A percentile compares a stretch with the other conserved stretches of the same genome.
Evolutionary conservation across 306 rosid species (phyloP).

Genomic region (Citrullus amarus): DNA sequence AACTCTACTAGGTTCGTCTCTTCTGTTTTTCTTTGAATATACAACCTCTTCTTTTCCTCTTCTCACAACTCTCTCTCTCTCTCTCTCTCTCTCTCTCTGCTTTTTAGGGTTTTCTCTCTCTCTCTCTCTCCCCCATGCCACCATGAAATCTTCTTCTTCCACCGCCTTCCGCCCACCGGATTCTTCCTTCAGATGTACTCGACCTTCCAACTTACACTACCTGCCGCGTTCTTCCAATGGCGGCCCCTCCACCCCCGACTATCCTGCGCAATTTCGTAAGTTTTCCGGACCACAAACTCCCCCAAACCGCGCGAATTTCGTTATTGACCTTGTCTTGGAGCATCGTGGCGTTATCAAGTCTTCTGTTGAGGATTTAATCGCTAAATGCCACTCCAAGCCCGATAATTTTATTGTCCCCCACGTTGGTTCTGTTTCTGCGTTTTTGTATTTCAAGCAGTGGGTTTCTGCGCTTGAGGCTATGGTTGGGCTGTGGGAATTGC

Average conservation of each 20-base stretch:
- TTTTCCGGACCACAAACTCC: neutral
- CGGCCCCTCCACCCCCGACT: neutral
- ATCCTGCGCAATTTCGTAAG: neutral
- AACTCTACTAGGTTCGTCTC: neutral
- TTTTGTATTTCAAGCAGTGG: constrained; percentile 38
- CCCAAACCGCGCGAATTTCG: constrained; percentile 23
- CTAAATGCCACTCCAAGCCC: constrained; percentile 24
- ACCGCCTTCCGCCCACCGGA: neutral
- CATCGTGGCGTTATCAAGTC: neutral
- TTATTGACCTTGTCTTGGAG: constrained; percentile 23
- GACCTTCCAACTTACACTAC: neutral
- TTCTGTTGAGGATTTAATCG: constrained; percentile 24
- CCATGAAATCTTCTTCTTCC: neutral
- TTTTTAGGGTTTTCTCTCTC: neutral
- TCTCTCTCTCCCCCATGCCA: neutral
- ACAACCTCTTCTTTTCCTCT: neutral
- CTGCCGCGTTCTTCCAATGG: neutral
- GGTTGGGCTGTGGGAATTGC: constrained; percentile 48
- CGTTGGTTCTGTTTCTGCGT: constrained; percentile 18
- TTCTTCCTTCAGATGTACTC: neutral
- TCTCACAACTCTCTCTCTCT: neutral
- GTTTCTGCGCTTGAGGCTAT: constrained; percentile 40
- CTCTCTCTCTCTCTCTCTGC: neutral
- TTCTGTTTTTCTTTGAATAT: neutral
- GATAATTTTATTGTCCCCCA: constrained; percentile 2